Evolutionary conservation across 164 flowering plant genomes (phyloP), one percentile per base, ranked within the genome.

Genomic region (Vitis cinerea): DNA sequence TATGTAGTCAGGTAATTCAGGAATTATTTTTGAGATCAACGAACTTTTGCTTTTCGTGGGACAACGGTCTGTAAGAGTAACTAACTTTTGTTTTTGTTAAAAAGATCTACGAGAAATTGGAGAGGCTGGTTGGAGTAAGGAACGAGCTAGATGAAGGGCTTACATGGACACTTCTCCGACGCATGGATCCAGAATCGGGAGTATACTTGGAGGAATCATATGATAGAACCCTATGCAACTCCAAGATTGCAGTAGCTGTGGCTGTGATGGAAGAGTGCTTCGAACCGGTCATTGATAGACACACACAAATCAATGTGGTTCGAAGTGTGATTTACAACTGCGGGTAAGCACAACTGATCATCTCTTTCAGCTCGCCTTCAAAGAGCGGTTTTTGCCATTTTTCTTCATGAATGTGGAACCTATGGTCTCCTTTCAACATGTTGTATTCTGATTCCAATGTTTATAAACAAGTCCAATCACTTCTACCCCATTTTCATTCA

Each of bases 221-320:
- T 13, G 0, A n/a, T 30, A 49, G 65, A 30, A 56, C 57, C 0
- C 52, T 62, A 15, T 50, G 69, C 72, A 77, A 85, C 66, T 74
- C 79, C 9, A 83, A 83, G 75, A 58, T 85, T 50, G 79, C 79
- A 1, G 23, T 85, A 5, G 84, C 83, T 5, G 59, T 68, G 50
- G n/a, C 12, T 11, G 16, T 83, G 5, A 68, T 83, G 79, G 66
- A 79, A 2, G 76, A 83, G 5, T 54, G 74, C 50, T 83, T 85
- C 37, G 6, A 14, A 11, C 48, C 66, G 0, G 72, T 69, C 14
- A 50, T 44, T 1, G 86, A 85, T 48, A 52, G 83, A 16, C 69
- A 59, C 3, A 79, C 82, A 0, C 51, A 49, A 5, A 57, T 71
- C 0, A 49, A 79, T 55, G 57, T 75, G 9, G 58, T 76, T 1